Evolutionary conservation across 768 basidiomycete genomes (phyloP), one percentile per base, ranked within the genome.

Genomic region (Piloderma croceum): DNA sequence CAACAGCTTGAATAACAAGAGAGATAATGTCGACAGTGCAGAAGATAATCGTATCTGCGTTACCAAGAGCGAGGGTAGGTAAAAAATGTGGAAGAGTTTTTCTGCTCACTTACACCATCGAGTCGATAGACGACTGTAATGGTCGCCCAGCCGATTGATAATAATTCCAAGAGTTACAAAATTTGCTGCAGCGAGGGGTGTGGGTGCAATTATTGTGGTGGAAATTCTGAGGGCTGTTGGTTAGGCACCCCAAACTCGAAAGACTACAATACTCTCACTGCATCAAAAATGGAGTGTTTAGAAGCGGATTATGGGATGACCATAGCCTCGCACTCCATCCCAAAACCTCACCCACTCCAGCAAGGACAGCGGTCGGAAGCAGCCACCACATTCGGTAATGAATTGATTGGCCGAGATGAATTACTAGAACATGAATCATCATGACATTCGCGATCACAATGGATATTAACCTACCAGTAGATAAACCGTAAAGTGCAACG

Each of bases 1-100:
- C 83, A 13, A 71, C 58, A 21, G 73, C 81, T 60, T 86, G 83
- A 3, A 83, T 57, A 15, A 77, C 58, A 20, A 86, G 67, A 9
- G 81, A 73, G 24, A 79, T 54, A 15, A 81, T 51, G 46, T 85
- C 83, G 41, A 64, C 69, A 12, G 59, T 59, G 31, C 59, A 53
- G 48, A 76, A 74, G 13, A 74, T 53, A 24, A 62, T 63, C 3
- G 67, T 64, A 47, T 73, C 72, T 75, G 27, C n/a, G 18, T 27
- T 5, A 12, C 24, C 12, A 33, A 4, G 38, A 22, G 9, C 10
- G 7, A 11, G 5, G 44, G 11, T 24, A 25, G 7, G 20, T 20
- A 31, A 38, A 6, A 12, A 17, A 64, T 69, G 32, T 48, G 74
- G 73, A 76, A 43, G 51, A 53, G 38, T 48, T 59, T n/a, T 10